Percentiles rank a stretch among this genome's conserved stretches.
Evolutionary conservation across 768 basidiomycete genomes (phyloP).

Genomic region (Amylocystis lapponica): DNA sequence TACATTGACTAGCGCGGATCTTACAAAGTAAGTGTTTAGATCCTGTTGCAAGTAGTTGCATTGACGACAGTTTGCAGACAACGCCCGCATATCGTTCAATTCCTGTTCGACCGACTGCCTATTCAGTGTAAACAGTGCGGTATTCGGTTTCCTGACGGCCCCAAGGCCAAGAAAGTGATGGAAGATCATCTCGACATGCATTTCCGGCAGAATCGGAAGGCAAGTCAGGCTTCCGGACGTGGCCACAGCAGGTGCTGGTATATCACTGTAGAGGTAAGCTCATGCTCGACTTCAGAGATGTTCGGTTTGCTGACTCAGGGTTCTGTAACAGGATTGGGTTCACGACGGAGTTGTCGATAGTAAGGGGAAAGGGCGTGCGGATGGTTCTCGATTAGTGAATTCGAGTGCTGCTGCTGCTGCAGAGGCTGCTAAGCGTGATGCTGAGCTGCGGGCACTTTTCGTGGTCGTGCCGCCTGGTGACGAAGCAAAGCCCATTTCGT

Average conservation of each 20-base stretch:
- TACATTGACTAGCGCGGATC: constrained; percentile 60
- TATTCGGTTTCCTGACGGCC: constrained; percentile 73
- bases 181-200: constrained; percentile 95
- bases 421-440: constrained; percentile 67
- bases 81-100: constrained; percentile 53
- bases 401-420: constrained; percentile 55
- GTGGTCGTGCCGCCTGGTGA: constrained; percentile 89
- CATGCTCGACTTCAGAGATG: background rate
- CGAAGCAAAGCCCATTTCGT: constrained; percentile 77
- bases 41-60: background rate
- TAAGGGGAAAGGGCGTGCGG: constrained; percentile 66
- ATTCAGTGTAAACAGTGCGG: constrained; percentile 94
- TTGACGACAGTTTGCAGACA: constrained; percentile 32
- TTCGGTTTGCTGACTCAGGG: constrained; percentile 10
- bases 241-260: constrained; percentile 93
- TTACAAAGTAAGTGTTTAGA: constrained; percentile 50
- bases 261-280: constrained; percentile 68
- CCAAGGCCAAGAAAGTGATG: constrained; percentile 66
- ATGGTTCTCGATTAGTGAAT: constrained; percentile 44
- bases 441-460: constrained; percentile 67
- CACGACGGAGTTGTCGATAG: constrained; percentile 53
- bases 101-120: constrained; percentile 71
- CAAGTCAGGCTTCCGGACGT: constrained; percentile 69
- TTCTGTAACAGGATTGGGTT: constrained; percentile 81
- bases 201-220: constrained; percentile 87